Evolutionary conservation across 768 basidiomycete species (phyloP).

Genomic region (Tylopilus intermedius): DNA sequence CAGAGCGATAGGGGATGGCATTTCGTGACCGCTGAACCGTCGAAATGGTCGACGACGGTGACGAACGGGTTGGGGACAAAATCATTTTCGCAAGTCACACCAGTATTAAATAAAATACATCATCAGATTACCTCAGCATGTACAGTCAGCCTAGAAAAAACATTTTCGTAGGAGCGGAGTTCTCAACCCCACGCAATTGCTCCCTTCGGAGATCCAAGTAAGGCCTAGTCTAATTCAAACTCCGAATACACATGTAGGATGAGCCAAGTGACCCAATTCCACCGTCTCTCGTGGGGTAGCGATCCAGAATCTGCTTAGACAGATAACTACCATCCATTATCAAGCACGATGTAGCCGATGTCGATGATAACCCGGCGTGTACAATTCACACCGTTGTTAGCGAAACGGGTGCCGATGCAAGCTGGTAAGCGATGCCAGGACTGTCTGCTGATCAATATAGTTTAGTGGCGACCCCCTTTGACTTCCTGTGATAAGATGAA

Average conservation of each 20-base stretch:
- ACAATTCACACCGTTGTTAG: too few relatives aligned
- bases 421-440: too few relatives aligned
- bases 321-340: too few relatives aligned
- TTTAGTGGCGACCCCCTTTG: too few relatives aligned
- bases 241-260: neutral
- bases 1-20: constrained; percentile 65
- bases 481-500: neutral
- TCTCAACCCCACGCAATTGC: neutral
- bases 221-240: neutral
- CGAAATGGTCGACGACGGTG: constrained; percentile 8
- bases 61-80: constrained; percentile 9
- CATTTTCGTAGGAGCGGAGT: constrained; percentile 1
- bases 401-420: too few relatives aligned
- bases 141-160: constrained; percentile 2
- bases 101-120: constrained; percentile 16
- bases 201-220: neutral
- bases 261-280: too few relatives aligned
- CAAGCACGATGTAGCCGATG: too few relatives aligned
- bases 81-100: constrained; percentile 13
- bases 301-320: too few relatives aligned
- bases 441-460: too few relatives aligned
- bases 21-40: constrained; percentile 13
- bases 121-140: constrained; percentile 22
- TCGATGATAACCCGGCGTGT: too few relatives aligned
- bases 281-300: neutral